These are phyloP conservation scores for Ambrosiella xylebori DNA, from an alignment of 2,329 filamentous ascomycete genomes.

Conservation along the genomic window DNA sequence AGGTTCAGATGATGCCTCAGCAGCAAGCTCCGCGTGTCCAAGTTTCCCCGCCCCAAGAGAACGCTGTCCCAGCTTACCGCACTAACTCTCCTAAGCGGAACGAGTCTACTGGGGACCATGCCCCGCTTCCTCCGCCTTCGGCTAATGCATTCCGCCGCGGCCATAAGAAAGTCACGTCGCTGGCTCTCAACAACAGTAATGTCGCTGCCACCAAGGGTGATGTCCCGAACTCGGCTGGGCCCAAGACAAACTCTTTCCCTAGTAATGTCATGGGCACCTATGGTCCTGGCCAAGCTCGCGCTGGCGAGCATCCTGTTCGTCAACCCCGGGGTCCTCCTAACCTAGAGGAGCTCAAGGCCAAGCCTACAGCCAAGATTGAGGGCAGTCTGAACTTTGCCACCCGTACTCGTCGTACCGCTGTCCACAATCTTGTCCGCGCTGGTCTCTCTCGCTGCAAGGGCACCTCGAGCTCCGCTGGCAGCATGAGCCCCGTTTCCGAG, in stretches of 20 bases:
- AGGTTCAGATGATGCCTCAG: slow-evolving; percentile 6
- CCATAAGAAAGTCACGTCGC: slow-evolving; percentile 77
- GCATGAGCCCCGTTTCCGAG: slow-evolving; percentile 82
- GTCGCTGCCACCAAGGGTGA: slow-evolving; percentile 31
- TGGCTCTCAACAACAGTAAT: slow-evolving; percentile 29
- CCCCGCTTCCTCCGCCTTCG: slow-evolving; percentile 68
- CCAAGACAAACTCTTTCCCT: slow-evolving; percentile 67
- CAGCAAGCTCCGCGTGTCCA: slow-evolving; percentile 46
- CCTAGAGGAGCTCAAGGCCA: slow-evolving; percentile 74
- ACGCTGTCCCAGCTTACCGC: slow-evolving; percentile 33
- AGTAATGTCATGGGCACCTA: slow-evolving; percentile 74
- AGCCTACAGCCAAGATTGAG: slow-evolving; percentile 83
- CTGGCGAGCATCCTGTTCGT: slow-evolving; percentile 83
- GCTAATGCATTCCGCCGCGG: slow-evolving; percentile 84
- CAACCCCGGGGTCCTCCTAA: slow-evolving; percentile 86
- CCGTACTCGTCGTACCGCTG: slow-evolving; percentile 77
- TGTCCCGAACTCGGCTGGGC: slow-evolving; percentile 38
- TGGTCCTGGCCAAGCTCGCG: slow-evolving; percentile 79
- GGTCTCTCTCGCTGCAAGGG: slow-evolving; percentile 72
- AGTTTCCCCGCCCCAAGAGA: slow-evolving; percentile 61
- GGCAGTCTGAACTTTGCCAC: slow-evolving; percentile 96
- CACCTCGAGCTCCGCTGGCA: slow-evolving; percentile 53
- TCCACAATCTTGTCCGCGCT: slow-evolving; percentile 80
- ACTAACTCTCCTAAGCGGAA: slow-evolving; percentile 50
- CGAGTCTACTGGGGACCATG: slow-evolving; percentile 48